These are phyloP conservation scores for Oxyria digyna DNA, from an alignment of 148 eudicot species.

Conservation along the genomic window DNA sequence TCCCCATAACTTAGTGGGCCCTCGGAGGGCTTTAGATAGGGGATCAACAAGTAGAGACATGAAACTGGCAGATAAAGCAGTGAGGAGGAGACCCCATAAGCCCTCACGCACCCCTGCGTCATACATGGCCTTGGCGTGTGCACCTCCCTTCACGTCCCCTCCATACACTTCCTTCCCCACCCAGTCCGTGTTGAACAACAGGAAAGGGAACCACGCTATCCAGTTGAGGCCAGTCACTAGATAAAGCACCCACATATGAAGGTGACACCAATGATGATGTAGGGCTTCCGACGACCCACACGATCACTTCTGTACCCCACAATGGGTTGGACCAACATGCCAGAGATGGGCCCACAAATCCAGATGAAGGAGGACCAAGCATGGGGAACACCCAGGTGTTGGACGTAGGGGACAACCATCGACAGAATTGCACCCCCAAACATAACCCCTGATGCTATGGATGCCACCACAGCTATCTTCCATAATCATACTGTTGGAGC, in stretches of 20 bases:
- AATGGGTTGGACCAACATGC: neutral
- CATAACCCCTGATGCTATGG: neutral
- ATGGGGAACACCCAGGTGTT: neutral
- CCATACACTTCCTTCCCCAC: neutral
- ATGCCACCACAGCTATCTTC: neutral
- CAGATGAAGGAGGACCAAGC: neutral
- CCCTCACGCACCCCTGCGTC: conserved; percentile 57
- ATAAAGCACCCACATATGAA: neutral
- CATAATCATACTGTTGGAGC: too few relatives aligned
- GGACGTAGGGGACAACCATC: neutral
- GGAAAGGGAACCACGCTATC: neutral
- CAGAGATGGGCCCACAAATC: neutral
- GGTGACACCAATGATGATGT: neutral
- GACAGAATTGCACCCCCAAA: neutral
- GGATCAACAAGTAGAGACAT: conserved; percentile 38
- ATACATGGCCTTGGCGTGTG: conserved; percentile 14
- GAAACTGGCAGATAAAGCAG: conserved; percentile 40
- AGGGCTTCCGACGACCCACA: neutral
- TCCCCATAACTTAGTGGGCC: conserved; percentile 56
- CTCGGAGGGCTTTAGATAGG: conserved; percentile 25
- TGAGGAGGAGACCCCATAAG: conserved; percentile 58
- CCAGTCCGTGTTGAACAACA: neutral
- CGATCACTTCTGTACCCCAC: neutral
- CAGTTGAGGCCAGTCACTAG: neutral
- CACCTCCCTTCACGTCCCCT: neutral